A percentile compares a stretch with the other conserved stretches of the same genome.
These are phyloP conservation scores for Beauveria sp. DNA, from an alignment of 2,329 filamentous ascomycete species.

Conservation along the genomic window DNA sequence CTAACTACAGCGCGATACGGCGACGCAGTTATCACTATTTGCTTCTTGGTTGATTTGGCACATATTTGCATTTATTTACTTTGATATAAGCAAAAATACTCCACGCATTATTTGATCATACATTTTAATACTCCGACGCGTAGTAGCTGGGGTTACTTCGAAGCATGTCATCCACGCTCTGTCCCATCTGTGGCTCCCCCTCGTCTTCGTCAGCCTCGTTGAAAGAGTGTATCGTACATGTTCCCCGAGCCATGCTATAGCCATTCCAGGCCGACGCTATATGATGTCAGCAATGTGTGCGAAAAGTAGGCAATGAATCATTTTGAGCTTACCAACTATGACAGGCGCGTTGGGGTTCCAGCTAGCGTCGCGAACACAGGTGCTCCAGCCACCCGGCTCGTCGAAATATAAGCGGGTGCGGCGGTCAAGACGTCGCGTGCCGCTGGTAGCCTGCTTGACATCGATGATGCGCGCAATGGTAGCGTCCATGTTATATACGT, in stretches of 20 bases:
- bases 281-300: constrained; percentile 12
- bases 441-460: constrained; percentile 61
- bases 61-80: neutral
- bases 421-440: constrained; percentile 49
- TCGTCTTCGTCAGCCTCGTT: constrained; percentile 59
- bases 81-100: neutral
- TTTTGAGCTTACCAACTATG: constrained; percentile 49
- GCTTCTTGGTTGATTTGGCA: neutral
- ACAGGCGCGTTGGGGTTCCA: constrained; percentile 85
- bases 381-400: constrained; percentile 57
- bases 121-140: constrained; percentile 2
- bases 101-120: neutral
- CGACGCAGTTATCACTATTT: neutral
- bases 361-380: constrained; percentile 78
- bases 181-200: constrained; percentile 51
- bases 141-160: constrained; percentile 27
- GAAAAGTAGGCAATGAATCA: neutral
- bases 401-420: constrained; percentile 49
- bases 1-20: neutral
- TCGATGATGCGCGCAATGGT: constrained; percentile 73
- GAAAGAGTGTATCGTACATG: constrained; percentile 71
- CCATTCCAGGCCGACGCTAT: constrained; percentile 78
- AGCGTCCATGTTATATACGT: constrained; percentile 89
- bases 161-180: constrained; percentile 53
- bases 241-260: constrained; percentile 63